phyloP scores from a whole-genome alignment of 257 asterid species.

The Przewalskia tangutica region DNA sequence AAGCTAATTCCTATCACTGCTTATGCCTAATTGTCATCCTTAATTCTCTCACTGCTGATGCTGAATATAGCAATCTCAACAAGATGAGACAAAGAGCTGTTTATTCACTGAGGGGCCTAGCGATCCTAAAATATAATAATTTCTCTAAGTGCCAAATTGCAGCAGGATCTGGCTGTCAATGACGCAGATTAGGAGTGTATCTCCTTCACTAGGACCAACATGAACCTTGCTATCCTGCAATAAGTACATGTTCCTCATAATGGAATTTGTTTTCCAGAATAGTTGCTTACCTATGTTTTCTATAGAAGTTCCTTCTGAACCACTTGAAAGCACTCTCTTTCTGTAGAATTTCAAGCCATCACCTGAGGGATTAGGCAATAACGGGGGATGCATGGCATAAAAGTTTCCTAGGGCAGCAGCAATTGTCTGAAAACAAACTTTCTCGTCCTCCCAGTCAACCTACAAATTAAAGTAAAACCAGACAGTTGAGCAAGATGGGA shows the following conservation, averaged over 20 bases:
- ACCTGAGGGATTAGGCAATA: conserved; percentile 88
- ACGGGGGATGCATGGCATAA: conserved; percentile 88
- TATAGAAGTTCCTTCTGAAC: conserved; percentile 14
- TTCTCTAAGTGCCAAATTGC: not conserved
- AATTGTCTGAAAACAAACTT: conserved; percentile 70
- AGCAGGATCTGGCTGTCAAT: not conserved
- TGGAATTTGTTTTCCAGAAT: not conserved
- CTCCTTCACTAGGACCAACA: not conserved
- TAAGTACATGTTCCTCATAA: not conserved
- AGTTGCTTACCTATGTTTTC: not conserved
- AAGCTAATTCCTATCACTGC: not conserved
- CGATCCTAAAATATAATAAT: not conserved
- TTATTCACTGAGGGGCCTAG: not conserved
- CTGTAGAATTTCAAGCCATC: conserved; percentile 66
- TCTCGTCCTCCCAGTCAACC: conserved; percentile 94
- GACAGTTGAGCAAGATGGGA: not conserved
- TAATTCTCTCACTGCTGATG: not conserved
- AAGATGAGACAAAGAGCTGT: not conserved
- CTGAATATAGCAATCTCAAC: not conserved
- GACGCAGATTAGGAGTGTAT: not conserved
- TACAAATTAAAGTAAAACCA: conserved; percentile 18
- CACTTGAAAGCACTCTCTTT: conserved; percentile 27
- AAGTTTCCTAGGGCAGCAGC: conserved; percentile 94
- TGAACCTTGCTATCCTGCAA: not conserved
- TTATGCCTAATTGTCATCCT: not conserved